phyloP scores from a whole-genome alignment of 2,329 filamentous ascomycete genomes.

The Coleophoma crateriformis region DNA sequence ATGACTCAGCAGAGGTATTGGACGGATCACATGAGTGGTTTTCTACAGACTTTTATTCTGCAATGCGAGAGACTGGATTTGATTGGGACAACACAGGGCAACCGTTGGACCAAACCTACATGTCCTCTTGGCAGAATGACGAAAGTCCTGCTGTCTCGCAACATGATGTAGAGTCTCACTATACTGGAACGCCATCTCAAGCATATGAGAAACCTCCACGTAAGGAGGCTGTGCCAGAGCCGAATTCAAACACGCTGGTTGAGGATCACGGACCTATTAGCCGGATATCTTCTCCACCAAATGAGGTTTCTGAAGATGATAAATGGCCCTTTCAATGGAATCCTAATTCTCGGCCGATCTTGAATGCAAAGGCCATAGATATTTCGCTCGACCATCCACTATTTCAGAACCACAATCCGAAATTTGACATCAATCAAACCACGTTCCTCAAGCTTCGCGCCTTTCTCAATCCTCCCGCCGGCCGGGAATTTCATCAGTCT shows the following conservation, averaged over 20 bases:
- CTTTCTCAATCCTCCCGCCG: conserved; percentile 8
- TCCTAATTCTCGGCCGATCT: conserved; percentile 8
- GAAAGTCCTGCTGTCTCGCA: background rate
- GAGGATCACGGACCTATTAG: conserved; percentile 1
- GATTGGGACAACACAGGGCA: conserved; percentile 8
- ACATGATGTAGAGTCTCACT: background rate
- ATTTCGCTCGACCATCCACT: conserved; percentile 12
- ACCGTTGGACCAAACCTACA: conserved; percentile 3
- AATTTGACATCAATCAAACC: conserved; percentile 17
- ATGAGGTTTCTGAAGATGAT: conserved; percentile 14
- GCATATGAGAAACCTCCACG: background rate
- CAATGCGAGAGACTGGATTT: conserved; percentile 17
- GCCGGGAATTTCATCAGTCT: conserved; percentile 7
- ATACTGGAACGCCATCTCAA: background rate
- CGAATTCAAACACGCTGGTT: background rate
- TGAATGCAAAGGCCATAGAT: conserved; percentile 10
- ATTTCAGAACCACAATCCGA: conserved; percentile 10
- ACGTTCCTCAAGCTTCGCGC: conserved; percentile 9
- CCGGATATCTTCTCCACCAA: conserved; percentile 10
- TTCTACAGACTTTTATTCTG: conserved; percentile 18
- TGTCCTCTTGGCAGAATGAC: conserved; percentile 2
- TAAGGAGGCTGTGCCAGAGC: background rate
- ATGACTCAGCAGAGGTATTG: conserved; percentile 1
- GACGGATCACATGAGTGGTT: conserved; percentile 12
- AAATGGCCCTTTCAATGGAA: conserved; percentile 19